Percentiles rank a stretch among this genome's conserved stretches.
phyloP scores from a whole-genome alignment of 139 green algal species.

The Cymbomonas tetramitiformis region DNA sequence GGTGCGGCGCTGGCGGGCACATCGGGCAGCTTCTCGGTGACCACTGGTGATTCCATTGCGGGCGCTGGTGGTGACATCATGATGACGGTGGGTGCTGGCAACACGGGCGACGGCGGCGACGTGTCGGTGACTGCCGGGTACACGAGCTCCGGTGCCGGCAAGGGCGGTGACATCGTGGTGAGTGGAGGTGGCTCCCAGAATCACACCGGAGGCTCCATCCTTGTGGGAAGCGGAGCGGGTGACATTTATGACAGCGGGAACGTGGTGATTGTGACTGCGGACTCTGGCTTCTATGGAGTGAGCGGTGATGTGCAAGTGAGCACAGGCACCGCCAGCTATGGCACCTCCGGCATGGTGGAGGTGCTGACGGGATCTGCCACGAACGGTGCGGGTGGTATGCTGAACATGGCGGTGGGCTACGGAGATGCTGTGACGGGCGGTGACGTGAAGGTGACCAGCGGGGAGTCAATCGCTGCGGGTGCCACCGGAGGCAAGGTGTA shows the following conservation, averaged over 20 bases:
- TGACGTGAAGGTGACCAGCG: background rate
- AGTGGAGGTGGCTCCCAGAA: too few relatives aligned
- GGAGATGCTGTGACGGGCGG: conserved; percentile 7
- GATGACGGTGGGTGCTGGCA: conserved; percentile 4
- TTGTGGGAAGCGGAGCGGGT: too few relatives aligned
- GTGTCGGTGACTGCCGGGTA: conserved; percentile 1
- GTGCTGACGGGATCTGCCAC: background rate
- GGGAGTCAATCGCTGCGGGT: too few relatives aligned
- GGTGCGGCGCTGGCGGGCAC: background rate
- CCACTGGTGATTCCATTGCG: background rate
- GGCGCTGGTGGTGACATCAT: background rate
- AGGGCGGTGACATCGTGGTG: too few relatives aligned
- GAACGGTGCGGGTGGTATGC: background rate
- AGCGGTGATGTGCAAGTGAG: background rate
- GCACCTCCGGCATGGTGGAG: background rate
- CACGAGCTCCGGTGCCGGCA: too few relatives aligned
- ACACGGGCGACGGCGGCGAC: conserved; percentile 3
- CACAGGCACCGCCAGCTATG: background rate
- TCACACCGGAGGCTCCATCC: too few relatives aligned
- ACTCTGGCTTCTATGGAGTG: background rate
- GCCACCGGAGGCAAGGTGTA: too few relatives aligned
- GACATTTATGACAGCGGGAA: too few relatives aligned
- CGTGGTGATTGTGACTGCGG: background rate
- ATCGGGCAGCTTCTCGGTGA: background rate
- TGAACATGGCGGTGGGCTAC: conserved; percentile 2